Evolutionary conservation across 2,329 filamentous ascomycete genomes (phyloP).

Genomic region (Sporothrix inflata): DNA sequence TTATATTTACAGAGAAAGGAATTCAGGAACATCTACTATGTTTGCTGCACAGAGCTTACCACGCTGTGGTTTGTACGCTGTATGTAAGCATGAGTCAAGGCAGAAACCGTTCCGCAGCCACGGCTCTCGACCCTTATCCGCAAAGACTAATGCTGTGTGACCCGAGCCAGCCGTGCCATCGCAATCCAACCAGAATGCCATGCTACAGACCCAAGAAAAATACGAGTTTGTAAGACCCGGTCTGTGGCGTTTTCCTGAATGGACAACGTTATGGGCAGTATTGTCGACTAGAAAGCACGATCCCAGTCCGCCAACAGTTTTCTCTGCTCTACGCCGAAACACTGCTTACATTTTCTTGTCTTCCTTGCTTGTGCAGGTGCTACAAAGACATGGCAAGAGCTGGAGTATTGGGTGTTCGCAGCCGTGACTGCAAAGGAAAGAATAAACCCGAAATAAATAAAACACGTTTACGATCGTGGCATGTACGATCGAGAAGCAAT

Average conservation of each 20-base stretch:
- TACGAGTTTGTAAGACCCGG: not conserved
- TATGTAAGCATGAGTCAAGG: slow-evolving; percentile 22
- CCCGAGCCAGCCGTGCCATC: not conserved
- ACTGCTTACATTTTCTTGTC: not conserved
- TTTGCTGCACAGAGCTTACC: not conserved
- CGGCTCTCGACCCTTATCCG: slow-evolving; percentile 1
- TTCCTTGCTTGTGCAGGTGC: not conserved
- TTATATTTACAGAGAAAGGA: too few species aligned
- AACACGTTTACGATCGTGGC: not conserved
- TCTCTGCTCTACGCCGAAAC: not conserved
- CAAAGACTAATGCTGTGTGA: not conserved
- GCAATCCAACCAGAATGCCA: not conserved
- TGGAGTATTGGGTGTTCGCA: not conserved
- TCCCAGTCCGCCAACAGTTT: not conserved
- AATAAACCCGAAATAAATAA: not conserved
- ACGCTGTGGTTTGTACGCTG: not conserved
- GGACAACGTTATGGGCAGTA: not conserved
- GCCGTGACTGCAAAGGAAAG: not conserved
- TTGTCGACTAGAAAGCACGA: not conserved
- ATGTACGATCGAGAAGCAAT: not conserved
- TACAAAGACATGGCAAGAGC: not conserved
- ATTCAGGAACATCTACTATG: not conserved
- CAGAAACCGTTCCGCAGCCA: not conserved
- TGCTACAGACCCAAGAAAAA: not conserved
- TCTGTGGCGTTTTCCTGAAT: not conserved